Evolutionary conservation across 2,329 filamentous ascomycete genomes (phyloP).

Genomic region (Alternaria novae-zelandiae): DNA sequence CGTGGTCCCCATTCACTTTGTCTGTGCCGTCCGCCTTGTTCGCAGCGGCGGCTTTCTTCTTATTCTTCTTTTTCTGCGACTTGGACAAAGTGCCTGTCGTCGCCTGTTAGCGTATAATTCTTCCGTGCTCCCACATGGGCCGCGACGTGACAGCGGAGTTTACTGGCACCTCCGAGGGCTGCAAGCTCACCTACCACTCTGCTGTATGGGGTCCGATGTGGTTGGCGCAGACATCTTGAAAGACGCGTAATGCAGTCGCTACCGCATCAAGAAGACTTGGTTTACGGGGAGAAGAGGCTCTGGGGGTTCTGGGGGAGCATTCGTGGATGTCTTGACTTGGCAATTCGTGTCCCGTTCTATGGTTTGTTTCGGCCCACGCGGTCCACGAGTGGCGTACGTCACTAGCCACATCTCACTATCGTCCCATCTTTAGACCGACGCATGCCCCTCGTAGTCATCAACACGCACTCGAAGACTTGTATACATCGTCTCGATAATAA

Average conservation of each 20-base stretch:
- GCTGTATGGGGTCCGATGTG: constrained; percentile 38
- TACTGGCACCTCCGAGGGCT: constrained; percentile 22
- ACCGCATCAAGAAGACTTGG: constrained; percentile 9
- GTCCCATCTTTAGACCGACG: not conserved
- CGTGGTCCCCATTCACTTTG: constrained; percentile 34
- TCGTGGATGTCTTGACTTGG: constrained; percentile 41
- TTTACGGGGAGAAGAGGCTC: constrained; percentile 1
- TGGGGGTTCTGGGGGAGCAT: constrained; percentile 27
- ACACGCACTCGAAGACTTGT: not conserved
- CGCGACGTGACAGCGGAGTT: constrained; percentile 13
- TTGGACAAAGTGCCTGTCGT: constrained; percentile 39
- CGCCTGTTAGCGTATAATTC: constrained; percentile 24
- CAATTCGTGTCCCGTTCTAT: constrained; percentile 46
- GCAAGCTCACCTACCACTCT: constrained; percentile 44
- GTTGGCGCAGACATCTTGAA: constrained; percentile 39
- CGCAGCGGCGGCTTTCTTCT: constrained; percentile 42
- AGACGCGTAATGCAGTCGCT: constrained; percentile 13
- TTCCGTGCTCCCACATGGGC: not conserved
- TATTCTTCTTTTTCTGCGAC: constrained; percentile 51
- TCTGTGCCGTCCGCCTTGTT: constrained; percentile 35
- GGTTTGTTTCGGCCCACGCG: constrained; percentile 34
- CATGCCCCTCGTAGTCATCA: not conserved
- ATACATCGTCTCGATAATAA: not conserved
- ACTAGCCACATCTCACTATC: constrained; percentile 27
- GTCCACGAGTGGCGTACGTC: constrained; percentile 26